Evolutionary conservation across 2,329 filamentous ascomycete genomes (phyloP).

Genomic region (Emmonsiellopsis sp.): DNA sequence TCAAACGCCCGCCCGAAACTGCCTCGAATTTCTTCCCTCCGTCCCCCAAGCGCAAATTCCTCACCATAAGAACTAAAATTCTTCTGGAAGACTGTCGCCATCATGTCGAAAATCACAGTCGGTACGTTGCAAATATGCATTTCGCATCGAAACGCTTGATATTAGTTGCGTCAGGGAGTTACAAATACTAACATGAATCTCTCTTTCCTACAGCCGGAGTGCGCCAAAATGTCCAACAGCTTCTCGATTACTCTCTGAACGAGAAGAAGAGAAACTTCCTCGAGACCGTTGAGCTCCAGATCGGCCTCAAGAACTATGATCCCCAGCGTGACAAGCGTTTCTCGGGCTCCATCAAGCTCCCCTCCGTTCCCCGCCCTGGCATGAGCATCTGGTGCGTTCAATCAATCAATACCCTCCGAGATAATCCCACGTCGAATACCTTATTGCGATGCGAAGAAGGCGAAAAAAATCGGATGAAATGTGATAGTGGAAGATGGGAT

Average conservation of each 20-base stretch:
- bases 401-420: not conserved
- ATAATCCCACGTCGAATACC: no score
- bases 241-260: constrained; percentile 90
- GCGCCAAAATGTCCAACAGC: constrained; percentile 84
- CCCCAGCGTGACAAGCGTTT: constrained; percentile 99
- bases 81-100: constrained; percentile 77
- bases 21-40: constrained; percentile 1
- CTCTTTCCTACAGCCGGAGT: constrained; percentile 60
- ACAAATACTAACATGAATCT: constrained; percentile 1
- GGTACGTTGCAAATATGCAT: constrained; percentile 31
- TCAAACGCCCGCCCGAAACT: not conserved
- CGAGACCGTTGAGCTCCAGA: constrained; percentile 75
- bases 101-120: constrained; percentile 52
- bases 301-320: constrained; percentile 98
- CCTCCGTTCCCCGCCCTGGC: constrained; percentile 79
- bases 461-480: not conserved
- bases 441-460: not conserved
- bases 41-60: constrained; percentile 42
- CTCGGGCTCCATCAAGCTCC: constrained; percentile 96
- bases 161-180: no score
- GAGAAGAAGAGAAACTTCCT: constrained; percentile 98
- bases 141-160: no score
- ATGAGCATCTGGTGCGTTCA: constrained; percentile 68
- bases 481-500: constrained; percentile 7
- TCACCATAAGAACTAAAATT: constrained; percentile 64